A percentile compares a stretch with the other conserved stretches of the same genome.
These are phyloP conservation scores for Wallemia hederae DNA, from an alignment of 1,284 basidiomycete species.

Conservation along the genomic window DNA sequence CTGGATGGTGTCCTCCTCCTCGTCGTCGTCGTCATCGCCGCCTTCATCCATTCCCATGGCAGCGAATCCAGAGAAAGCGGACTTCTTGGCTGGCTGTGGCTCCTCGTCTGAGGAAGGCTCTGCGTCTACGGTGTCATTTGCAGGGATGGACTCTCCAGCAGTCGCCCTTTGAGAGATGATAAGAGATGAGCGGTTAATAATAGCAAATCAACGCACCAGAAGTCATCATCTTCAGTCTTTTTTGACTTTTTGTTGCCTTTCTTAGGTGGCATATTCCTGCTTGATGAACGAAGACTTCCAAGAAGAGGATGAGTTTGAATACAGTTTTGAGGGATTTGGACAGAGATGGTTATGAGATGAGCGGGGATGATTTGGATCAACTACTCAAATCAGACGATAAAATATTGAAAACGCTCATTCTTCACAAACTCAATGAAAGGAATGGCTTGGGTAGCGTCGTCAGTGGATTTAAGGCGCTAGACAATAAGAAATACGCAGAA, in stretches of 20 bases:
- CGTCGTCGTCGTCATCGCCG: conserved; percentile 17
- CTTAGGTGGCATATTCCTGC: conserved; percentile 42
- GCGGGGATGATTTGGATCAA: background rate
- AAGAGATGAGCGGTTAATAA: conserved; percentile 4
- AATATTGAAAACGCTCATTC: background rate
- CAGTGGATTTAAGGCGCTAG: background rate
- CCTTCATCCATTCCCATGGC: conserved; percentile 21
- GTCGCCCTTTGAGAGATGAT: conserved; percentile 26
- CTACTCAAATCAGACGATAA: background rate
- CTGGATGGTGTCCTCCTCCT: conserved; percentile 17
- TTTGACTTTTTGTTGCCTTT: conserved; percentile 64
- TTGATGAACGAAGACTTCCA: background rate
- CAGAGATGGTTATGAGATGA: background rate
- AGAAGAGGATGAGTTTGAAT: background rate
- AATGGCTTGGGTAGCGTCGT: background rate
- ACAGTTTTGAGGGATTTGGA: background rate
- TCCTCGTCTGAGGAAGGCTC: conserved; percentile 8
- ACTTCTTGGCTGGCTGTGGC: conserved; percentile 10
- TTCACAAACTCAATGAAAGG: background rate
- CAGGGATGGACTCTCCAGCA: conserved; percentile 29
- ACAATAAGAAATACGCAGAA: background rate
- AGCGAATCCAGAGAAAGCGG: conserved; percentile 26
- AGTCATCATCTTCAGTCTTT: conserved; percentile 37
- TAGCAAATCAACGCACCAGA: conserved; percentile 29
- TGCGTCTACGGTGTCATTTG: conserved; percentile 22